Percentiles rank a stretch among this genome's conserved stretches.
These are phyloP conservation scores for Cladosporium cucumerinum DNA, from an alignment of 2,329 filamentous ascomycete species.

Conservation along the genomic window DNA sequence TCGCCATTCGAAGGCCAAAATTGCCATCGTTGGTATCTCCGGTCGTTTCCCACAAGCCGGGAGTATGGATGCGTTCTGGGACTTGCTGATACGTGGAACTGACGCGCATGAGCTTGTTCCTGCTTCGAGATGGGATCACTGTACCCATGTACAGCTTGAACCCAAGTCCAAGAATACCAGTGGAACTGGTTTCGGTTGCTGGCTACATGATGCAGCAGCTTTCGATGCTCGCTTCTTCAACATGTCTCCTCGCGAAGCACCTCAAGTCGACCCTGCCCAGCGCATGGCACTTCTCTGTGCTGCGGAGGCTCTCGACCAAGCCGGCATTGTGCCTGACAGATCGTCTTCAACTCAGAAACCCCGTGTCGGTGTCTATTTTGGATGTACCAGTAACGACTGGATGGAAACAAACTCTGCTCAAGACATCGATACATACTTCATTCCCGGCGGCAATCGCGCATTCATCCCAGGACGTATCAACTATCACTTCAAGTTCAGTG, in stretches of 20 bases:
- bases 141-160: constrained; percentile 67
- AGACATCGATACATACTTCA: constrained; percentile 68
- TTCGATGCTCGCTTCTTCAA: constrained; percentile 84
- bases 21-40: constrained; percentile 82
- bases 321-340: constrained; percentile 70
- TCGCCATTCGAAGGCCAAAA: constrained; percentile 54
- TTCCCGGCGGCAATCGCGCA: constrained; percentile 59
- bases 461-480: constrained; percentile 65
- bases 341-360: constrained; percentile 64
- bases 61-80: constrained; percentile 70
- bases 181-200: constrained; percentile 73
- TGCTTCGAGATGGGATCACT: constrained; percentile 67
- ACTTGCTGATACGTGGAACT: constrained; percentile 68
- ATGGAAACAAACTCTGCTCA: constrained; percentile 70
- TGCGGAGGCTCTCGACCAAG: constrained; percentile 79
- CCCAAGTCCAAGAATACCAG: constrained; percentile 73
- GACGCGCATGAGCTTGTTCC: constrained; percentile 69
- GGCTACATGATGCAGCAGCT: constrained; percentile 68
- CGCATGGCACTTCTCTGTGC: constrained; percentile 71
- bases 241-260: constrained; percentile 77
- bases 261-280: constrained; percentile 78
- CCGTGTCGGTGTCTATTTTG: constrained; percentile 70
- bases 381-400: constrained; percentile 73
- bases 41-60: constrained; percentile 73
- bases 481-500: constrained; percentile 74